Conservation (phyloP, 306 rosid species). For the Trifolium dubium region DNA sequence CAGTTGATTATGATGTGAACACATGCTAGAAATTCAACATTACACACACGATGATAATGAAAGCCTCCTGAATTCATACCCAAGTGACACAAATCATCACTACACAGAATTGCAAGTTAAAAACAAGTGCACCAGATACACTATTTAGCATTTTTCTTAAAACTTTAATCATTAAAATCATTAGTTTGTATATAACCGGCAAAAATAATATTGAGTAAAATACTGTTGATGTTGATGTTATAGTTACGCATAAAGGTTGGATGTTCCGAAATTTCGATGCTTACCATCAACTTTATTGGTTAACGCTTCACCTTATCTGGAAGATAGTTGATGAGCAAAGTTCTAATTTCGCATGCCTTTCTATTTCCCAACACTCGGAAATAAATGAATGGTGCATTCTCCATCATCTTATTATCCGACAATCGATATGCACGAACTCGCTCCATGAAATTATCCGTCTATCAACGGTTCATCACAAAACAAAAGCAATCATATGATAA, state of each 20-base stretch:
- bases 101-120: no score
- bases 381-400: slow-evolving; percentile 64
- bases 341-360: slow-evolving; percentile 85
- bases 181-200: slow-evolving; percentile 16
- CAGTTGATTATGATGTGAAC: no score
- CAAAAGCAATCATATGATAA: slow-evolving; percentile 10
- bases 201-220: slow-evolving; percentile 19
- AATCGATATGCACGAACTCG: slow-evolving; percentile 70
- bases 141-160: no score
- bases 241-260: slow-evolving; percentile 48
- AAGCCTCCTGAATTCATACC: no score
- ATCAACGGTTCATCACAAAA: slow-evolving; percentile 22
- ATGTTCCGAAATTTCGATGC: slow-evolving; percentile 86
- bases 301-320: slow-evolving; percentile 67
- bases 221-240: slow-evolving; percentile 17
- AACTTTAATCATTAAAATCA: not conserved
- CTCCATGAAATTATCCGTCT: slow-evolving; percentile 91
- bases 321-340: slow-evolving; percentile 89
- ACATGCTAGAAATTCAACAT: no score
- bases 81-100: no score
- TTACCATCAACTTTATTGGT: slow-evolving; percentile 78
- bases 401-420: slow-evolving; percentile 73
- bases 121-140: no score
- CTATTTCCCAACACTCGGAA: slow-evolving; percentile 77
- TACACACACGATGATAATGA: no score